Evolutionary conservation across 148 eudicot species (phyloP).

Genomic region (Silene uniflora): DNA sequence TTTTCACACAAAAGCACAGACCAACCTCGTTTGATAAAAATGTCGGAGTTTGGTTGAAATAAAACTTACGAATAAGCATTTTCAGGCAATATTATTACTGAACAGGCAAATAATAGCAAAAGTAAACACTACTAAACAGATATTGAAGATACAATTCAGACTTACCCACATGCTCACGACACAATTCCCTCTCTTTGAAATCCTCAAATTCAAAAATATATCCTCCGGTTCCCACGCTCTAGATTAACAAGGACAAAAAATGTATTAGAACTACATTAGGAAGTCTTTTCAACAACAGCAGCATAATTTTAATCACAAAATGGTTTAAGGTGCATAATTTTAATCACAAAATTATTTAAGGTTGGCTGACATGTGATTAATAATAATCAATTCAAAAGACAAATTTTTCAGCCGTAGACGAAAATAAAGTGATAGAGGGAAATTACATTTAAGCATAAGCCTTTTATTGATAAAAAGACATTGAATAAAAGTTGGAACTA

Average conservation of each 20-base stretch:
- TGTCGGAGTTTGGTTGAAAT: too few species aligned
- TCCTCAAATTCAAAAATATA: constrained; percentile 80
- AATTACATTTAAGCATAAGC: neutral
- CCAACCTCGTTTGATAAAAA: too few species aligned
- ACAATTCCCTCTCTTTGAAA: constrained; percentile 63
- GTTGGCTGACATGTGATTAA: neutral
- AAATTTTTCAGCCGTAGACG: neutral
- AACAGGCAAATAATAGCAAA: neutral
- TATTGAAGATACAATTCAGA: constrained; percentile 1
- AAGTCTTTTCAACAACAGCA: neutral
- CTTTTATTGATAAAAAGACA: neutral
- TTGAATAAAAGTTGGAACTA: neutral
- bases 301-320: neutral
- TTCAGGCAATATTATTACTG: neutral
- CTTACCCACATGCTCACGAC: constrained; percentile 81
- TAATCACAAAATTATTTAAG: too few species aligned
- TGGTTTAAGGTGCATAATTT: neutral
- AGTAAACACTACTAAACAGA: neutral
- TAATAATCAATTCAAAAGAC: neutral
- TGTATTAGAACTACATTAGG: neutral
- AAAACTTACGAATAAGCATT: neutral
- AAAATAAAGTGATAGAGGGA: neutral
- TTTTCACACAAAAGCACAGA: too few species aligned
- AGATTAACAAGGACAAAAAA: constrained; percentile 19
- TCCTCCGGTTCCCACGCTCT: constrained; percentile 55